Base-by-base conservation (phyloP, 306 rosid species). In the Gynostemma pentaphyllum region DNA sequence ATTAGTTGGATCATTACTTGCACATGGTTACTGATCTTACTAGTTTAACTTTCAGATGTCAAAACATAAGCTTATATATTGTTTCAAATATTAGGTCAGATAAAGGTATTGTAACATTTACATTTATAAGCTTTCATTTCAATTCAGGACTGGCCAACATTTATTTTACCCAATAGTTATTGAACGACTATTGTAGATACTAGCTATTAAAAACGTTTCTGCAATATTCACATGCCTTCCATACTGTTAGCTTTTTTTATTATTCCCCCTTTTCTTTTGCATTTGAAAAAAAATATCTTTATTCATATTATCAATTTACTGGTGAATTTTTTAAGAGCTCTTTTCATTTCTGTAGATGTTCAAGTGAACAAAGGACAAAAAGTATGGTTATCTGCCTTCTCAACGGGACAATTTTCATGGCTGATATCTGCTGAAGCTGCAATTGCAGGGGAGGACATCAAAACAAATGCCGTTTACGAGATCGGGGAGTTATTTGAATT, bases 401-500 rank as follows among this genome's bases (percentile, higher is more conserved):
- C 85, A 61, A 46, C 79, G 61, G 96, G 88, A 75, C 92, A 73
- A 72, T 62, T 65, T 66, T 67, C 79, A 41, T 77, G 87, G 74
- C 48, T 83, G 69, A 26, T 82, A 66, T 77, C 78, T 67, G 79
- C 89, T 28, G 85, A 72, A 70, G 63, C 74, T 77, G 89, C 95
- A 23, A 78, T 48, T 45, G 94, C 96, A 59, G 83, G 67, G 26
- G 77, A 78, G 54, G 65, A 75, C 21, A 36, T 73, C 21, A 80
- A 63, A 80, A 15, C 74, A 65, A 91, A 91, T 64, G 78, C 54
- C 15, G 69, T 88, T 27, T 91, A 83, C 69, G 92, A 88, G 77
- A 76, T 76, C 0, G 92, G 85, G 41, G 98, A 91, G 69, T 78
- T 85, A 55, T 88, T 91, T 76, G 98, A 91, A 77, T 73, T 91